These are phyloP conservation scores for Calonectria leucothoes DNA, from an alignment of 2,329 filamentous ascomycete species.

Conservation along the genomic window DNA sequence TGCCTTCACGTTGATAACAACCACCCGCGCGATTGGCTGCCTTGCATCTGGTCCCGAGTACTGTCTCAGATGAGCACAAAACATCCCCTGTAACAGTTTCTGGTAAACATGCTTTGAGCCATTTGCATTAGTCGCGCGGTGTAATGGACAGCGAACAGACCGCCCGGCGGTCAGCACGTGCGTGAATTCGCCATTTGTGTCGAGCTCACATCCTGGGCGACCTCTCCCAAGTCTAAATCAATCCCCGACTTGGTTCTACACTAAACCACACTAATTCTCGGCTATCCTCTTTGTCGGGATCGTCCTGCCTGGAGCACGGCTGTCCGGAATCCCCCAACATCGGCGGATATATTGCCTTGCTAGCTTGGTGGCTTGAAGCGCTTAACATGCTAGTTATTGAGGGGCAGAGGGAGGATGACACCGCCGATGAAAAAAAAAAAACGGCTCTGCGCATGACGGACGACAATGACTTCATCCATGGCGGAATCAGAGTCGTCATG, in stretches of 20 bases:
- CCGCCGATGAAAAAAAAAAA: background rate
- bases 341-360: background rate
- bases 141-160: background rate
- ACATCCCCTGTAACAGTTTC: background rate
- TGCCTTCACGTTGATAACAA: constrained; percentile 2
- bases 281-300: constrained; percentile 2
- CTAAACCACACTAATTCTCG: background rate
- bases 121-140: background rate
- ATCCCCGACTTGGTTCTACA: background rate
- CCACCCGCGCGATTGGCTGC: background rate
- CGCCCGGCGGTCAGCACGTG: background rate
- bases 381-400: background rate
- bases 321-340: background rate
- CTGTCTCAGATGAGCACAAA: background rate
- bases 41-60: background rate
- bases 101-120: background rate
- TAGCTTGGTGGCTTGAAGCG: background rate
- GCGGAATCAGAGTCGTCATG: background rate
- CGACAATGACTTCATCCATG: background rate
- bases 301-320: background rate
- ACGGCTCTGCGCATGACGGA: background rate
- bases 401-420: background rate
- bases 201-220: background rate
- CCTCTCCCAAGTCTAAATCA: background rate
- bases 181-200: background rate